A percentile compares a stretch with the other conserved stretches of the same genome.
phyloP scores from a whole-genome alignment of 2,329 filamentous ascomycete species.

The Fusarium acutatum region DNA sequence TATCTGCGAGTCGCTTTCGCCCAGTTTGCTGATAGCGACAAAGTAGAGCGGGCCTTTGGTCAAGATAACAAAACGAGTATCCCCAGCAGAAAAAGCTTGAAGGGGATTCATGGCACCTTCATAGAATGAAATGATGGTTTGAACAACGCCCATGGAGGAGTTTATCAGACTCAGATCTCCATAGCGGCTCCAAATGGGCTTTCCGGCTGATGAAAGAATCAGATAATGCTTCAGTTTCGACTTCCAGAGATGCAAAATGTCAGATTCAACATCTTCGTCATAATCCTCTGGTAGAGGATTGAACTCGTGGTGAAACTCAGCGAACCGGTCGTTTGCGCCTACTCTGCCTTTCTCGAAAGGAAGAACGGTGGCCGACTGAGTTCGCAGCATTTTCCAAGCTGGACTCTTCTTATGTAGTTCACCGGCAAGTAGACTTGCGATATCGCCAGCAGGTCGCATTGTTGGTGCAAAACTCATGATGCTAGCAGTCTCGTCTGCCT shows the following conservation, averaged over 20 bases:
- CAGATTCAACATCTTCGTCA: constrained; percentile 56
- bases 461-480: constrained; percentile 73
- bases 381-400: constrained; percentile 73
- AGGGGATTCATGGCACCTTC: constrained; percentile 81
- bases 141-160: constrained; percentile 91
- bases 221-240: constrained; percentile 96
- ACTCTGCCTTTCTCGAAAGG: constrained; percentile 66
- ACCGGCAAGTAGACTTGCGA: constrained; percentile 83
- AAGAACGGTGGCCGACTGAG: constrained; percentile 66
- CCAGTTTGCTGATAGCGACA: constrained; percentile 88
- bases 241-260: constrained; percentile 79
- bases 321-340: constrained; percentile 61
- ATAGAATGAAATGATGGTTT: constrained; percentile 98
- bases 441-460: constrained; percentile 71
- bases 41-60: constrained; percentile 90
- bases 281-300: constrained; percentile 71
- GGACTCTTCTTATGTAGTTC: constrained; percentile 72
- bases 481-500: constrained; percentile 71
- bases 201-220: constrained; percentile 93
- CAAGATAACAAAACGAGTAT: constrained; percentile 84
- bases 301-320: constrained; percentile 80
- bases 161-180: constrained; percentile 91
- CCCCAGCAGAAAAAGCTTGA: constrained; percentile 85
- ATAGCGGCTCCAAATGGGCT: constrained; percentile 96
- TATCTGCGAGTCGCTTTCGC: constrained; percentile 91